Percentiles rank a stretch among this genome's conserved stretches.
Evolutionary conservation across 768 basidiomycete genomes (phyloP).

Genomic region (Lactifluus volemus): DNA sequence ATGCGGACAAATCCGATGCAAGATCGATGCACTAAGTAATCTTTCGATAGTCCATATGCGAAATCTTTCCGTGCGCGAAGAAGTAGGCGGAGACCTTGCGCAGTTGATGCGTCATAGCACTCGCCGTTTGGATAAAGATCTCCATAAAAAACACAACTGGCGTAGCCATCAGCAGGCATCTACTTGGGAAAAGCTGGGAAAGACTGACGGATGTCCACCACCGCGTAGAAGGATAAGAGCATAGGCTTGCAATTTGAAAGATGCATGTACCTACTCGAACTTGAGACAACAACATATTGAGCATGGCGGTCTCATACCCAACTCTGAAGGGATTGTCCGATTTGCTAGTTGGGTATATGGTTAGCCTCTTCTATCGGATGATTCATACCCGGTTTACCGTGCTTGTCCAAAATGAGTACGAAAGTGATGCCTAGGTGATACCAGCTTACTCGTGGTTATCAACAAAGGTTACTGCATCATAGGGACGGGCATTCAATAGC

Average conservation of each 20-base stretch:
- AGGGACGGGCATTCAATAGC: conserved; percentile 56
- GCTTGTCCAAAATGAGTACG: conserved; percentile 28
- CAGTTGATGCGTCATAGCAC: conserved; percentile 48
- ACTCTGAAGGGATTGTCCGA: conserved; percentile 72
- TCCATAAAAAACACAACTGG: conserved; percentile 81
- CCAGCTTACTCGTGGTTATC: conserved; percentile 78
- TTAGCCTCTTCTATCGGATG: not conserved
- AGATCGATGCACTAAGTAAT: conserved; percentile 50
- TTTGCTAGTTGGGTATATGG: conserved; percentile 33
- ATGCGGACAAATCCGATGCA: conserved; percentile 71
- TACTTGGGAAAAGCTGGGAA: not conserved
- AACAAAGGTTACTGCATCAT: conserved; percentile 83
- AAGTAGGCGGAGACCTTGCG: conserved; percentile 43
- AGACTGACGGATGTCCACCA: conserved; percentile 63
- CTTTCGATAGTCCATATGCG: conserved; percentile 55
- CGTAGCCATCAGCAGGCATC: not conserved
- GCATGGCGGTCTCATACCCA: conserved; percentile 45
- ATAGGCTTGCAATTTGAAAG: conserved; percentile 79
- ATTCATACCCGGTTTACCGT: conserved; percentile 39
- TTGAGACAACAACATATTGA: not conserved
- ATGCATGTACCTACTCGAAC: conserved; percentile 44
- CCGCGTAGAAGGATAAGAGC: conserved; percentile 66
- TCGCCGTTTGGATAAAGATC: conserved; percentile 69
- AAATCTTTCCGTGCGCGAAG: conserved; percentile 54
- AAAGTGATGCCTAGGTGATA: not conserved